A percentile compares a stretch with the other conserved stretches of the same genome.
Evolutionary conservation across 495 filamentous ascomycete genomes (phyloP).

Genomic region (Lentithecium fluviatile): DNA sequence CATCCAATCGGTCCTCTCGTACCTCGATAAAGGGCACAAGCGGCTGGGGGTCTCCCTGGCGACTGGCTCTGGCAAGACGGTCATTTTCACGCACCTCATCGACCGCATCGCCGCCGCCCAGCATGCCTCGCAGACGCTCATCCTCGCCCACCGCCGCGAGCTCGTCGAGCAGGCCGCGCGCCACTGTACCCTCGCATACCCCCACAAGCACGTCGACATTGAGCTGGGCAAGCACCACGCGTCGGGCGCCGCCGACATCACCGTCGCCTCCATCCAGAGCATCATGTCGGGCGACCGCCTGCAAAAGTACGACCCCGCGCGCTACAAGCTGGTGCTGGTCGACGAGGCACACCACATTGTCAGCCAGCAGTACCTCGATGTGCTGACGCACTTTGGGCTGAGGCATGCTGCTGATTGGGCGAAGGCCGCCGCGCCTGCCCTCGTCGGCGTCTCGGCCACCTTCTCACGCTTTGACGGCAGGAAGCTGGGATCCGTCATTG

Average conservation of each 20-base stretch:
- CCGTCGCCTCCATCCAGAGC: constrained; percentile 84
- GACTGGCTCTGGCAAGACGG: constrained; percentile 91
- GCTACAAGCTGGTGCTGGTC: constrained; percentile 89
- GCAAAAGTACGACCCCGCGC: constrained; percentile 70
- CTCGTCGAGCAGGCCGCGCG: constrained; percentile 91
- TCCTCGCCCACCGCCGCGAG: constrained; percentile 87
- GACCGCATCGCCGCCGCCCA: constrained; percentile 63
- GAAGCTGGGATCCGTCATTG: constrained; percentile 81
- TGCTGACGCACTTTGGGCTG: constrained; percentile 73
- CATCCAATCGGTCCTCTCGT: constrained; percentile 76
- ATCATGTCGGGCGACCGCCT: constrained; percentile 73
- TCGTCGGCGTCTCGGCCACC: constrained; percentile 93
- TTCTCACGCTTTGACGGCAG: constrained; percentile 87
- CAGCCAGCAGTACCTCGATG: constrained; percentile 69
- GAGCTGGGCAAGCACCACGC: constrained; percentile 82
- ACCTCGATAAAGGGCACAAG: constrained; percentile 71
- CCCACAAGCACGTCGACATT: constrained; percentile 73
- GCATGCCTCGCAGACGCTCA: constrained; percentile 73
- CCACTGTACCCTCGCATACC: constrained; percentile 80
- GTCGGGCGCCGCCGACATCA: constrained; percentile 81
- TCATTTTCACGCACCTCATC: constrained; percentile 95
- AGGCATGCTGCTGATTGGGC: constrained; percentile 46
- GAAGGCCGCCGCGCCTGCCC: constrained; percentile 55
- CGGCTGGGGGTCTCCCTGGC: constrained; percentile 86
- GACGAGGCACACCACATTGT: constrained; percentile 99